Evolutionary conservation across 2,329 filamentous ascomycete species (phyloP).

Genomic region (Neofusicoccum ribis): DNA sequence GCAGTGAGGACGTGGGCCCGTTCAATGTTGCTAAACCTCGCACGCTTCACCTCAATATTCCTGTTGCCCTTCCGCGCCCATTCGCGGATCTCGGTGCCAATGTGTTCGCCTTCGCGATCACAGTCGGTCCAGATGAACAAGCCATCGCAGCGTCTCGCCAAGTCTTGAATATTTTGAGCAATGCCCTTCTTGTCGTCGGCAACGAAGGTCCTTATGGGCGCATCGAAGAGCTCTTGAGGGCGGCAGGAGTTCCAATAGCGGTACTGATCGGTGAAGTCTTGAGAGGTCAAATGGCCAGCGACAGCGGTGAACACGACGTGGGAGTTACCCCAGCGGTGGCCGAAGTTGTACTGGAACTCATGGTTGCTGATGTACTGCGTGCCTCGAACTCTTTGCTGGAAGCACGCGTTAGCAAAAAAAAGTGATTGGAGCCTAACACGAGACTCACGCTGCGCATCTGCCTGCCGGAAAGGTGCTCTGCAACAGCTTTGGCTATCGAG

Average conservation of each 20-base stretch:
- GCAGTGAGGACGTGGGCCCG: slow-evolving; percentile 86
- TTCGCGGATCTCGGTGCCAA: slow-evolving; percentile 84
- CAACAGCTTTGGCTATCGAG: slow-evolving; percentile 92
- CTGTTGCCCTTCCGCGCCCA: slow-evolving; percentile 75
- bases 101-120: slow-evolving; percentile 95
- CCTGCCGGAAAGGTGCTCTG: slow-evolving; percentile 79
- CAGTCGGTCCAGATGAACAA: slow-evolving; percentile 99
- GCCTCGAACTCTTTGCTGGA: slow-evolving; percentile 64
- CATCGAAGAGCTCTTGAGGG: slow-evolving; percentile 77
- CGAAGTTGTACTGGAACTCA: slow-evolving; percentile 86
- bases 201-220: slow-evolving; percentile 69
- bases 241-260: slow-evolving; percentile 80
- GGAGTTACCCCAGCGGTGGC: slow-evolving; percentile 74
- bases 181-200: slow-evolving; percentile 73
- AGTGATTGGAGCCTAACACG: neutral
- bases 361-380: slow-evolving; percentile 91
- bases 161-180: slow-evolving; percentile 78
- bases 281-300: slow-evolving; percentile 78
- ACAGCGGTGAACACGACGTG: slow-evolving; percentile 93
- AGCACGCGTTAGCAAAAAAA: neutral
- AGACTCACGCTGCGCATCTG: slow-evolving; percentile 5
- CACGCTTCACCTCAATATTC: slow-evolving; percentile 76
- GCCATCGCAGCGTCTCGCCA: slow-evolving; percentile 70
- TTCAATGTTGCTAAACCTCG: slow-evolving; percentile 95
- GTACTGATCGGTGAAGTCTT: slow-evolving; percentile 74